Percentiles rank a stretch among this genome's conserved stretches.
Conservation (phyloP, 164 flowering plant species). For the Liquidambar formosana region DNA sequence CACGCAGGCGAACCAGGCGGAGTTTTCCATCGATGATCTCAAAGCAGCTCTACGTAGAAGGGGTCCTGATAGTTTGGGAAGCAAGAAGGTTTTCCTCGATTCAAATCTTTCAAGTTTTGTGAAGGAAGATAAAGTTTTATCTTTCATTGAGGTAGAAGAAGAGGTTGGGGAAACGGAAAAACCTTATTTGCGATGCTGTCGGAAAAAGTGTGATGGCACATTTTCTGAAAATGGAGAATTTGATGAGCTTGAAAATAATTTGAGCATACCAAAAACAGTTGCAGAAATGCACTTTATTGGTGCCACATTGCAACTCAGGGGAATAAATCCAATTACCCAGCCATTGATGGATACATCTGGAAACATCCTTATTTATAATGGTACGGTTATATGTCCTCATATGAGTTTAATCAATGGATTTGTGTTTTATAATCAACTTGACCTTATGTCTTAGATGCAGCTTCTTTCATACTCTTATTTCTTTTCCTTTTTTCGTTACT, state of each 20-base stretch:
- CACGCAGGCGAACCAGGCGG: conserved; percentile 15
- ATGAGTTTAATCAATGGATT: too few species aligned
- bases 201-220: conserved; percentile 10
- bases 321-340: conserved; percentile 59
- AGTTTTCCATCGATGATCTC: conserved; percentile 52
- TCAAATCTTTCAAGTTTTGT: conserved; percentile 12
- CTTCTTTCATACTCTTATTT: too few species aligned
- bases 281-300: conserved; percentile 74
- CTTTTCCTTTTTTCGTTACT: too few species aligned
- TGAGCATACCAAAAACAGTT: conserved; percentile 6
- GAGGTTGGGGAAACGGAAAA: conserved; percentile 11
- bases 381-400: conserved; percentile 25
- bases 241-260: conserved; percentile 4
- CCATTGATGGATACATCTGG: conserved; percentile 65
- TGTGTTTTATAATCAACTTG: too few species aligned
- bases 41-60: conserved; percentile 63
- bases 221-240: conserved; percentile 18
- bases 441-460: too few species aligned
- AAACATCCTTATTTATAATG: conserved; percentile 86
- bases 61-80: conserved; percentile 89
- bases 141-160: conserved; percentile 15
- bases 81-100: conserved; percentile 43
- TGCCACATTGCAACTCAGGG: conserved; percentile 85
- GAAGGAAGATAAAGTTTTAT: conserved; percentile 12
- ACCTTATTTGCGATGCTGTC: neutral